phyloP scores from a whole-genome alignment of 2,329 filamentous ascomycete species.

The Sodiomyces alkalinus region DNA sequence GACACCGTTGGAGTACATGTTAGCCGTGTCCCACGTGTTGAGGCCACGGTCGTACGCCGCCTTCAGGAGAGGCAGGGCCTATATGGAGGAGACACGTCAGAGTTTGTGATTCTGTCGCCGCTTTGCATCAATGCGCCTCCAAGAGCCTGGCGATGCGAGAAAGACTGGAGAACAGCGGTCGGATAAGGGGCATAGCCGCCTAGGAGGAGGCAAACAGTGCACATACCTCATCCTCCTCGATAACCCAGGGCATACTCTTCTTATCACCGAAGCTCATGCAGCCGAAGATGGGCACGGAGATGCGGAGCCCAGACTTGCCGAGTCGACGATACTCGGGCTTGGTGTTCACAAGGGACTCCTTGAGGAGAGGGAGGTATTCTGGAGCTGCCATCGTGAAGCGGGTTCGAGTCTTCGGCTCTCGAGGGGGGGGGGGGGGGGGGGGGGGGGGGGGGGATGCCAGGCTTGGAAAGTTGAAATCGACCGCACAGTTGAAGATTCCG shows the following conservation, averaged over 20 bases:
- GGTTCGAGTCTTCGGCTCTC: too few species aligned
- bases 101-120: too few species aligned
- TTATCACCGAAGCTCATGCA: conserved; percentile 46
- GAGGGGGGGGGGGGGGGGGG: too few species aligned
- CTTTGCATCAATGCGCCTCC: too few species aligned
- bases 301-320: conserved; percentile 44
- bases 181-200: too few species aligned
- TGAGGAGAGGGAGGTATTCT: conserved; percentile 6
- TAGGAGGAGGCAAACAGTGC: too few species aligned
- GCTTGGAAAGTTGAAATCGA: too few species aligned
- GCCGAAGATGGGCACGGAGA: conserved; percentile 49
- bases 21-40: conserved; percentile 43
- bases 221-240: conserved; percentile 33
- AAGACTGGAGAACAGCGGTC: too few species aligned
- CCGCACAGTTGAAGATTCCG: too few species aligned
- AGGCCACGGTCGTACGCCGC: conserved; percentile 47
- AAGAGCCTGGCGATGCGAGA: too few species aligned
- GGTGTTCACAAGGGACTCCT: conserved; percentile 15
- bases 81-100: neutral
- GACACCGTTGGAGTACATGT: conserved; percentile 39
- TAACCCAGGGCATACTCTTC: conserved; percentile 36
- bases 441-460: too few species aligned
- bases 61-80: conserved; percentile 43
- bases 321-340: conserved; percentile 36
- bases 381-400: conserved; percentile 4